Conservation (phyloP, 1,284 basidiomycete species). For the Tylopilus microsporus region DNA sequence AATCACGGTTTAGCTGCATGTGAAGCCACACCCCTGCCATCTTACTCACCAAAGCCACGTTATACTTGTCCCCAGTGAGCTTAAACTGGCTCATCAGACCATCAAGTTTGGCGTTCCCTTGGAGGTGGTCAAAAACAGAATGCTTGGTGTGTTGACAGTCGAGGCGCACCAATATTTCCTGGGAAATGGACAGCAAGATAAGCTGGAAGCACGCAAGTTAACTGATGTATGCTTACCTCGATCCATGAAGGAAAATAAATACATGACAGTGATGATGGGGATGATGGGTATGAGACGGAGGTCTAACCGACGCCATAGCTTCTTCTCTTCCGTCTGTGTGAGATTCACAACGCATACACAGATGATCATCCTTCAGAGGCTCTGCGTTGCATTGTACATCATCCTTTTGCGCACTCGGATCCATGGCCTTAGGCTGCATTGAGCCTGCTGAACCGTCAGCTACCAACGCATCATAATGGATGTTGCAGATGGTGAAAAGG, state of each 20-base stretch:
- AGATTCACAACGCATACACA: neutral
- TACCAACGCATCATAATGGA: neutral
- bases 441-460: neutral
- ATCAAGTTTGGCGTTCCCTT: conserved; percentile 9
- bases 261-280: conserved; percentile 5
- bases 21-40: neutral
- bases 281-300: conserved; percentile 5
- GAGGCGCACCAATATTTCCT: conserved; percentile 6
- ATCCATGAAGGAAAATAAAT: conserved; percentile 7
- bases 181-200: too few relatives aligned
- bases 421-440: neutral
- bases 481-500: neutral
- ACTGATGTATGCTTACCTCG: neutral
- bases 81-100: conserved; percentile 3
- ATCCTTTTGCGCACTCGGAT: neutral
- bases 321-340: neutral
- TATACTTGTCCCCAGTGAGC: conserved; percentile 5
- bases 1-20: neutral
- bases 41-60: conserved; percentile 2
- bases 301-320: conserved; percentile 4
- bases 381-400: neutral
- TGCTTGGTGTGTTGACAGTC: too few relatives aligned
- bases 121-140: neutral
- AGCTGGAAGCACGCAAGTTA: neutral
- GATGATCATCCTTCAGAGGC: neutral